phyloP scores from a whole-genome alignment of 495 filamentous ascomycete genomes.

The Trichoderma gamsii region DNA sequence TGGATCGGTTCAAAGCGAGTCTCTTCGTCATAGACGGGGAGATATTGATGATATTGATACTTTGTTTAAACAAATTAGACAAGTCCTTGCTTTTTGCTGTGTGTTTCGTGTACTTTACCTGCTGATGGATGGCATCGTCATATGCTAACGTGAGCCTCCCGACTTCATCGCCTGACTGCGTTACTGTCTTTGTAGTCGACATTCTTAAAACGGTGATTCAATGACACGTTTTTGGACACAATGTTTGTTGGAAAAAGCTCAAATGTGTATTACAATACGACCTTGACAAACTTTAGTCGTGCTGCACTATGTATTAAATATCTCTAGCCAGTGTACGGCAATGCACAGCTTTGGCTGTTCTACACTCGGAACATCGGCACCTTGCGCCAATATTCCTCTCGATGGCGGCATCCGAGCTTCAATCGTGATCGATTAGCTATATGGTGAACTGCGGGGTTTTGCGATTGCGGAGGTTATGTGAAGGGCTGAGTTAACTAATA shows the following conservation, averaged over 20 bases:
- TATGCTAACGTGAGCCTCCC: slow-evolving; percentile 26
- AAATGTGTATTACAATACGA: too few relatives aligned
- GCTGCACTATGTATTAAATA: background rate
- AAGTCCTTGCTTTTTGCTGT: background rate
- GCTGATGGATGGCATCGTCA: slow-evolving; percentile 25
- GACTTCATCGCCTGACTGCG: background rate
- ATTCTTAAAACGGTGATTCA: background rate
- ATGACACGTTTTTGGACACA: background rate
- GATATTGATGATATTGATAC: slow-evolving; percentile 55
- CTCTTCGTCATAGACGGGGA: slow-evolving; percentile 58
- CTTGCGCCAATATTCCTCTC: background rate
- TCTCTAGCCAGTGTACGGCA: background rate
- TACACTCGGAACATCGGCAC: background rate
- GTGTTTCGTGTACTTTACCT: slow-evolving; percentile 6
- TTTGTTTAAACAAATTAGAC: slow-evolving; percentile 20
- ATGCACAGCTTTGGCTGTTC: background rate
- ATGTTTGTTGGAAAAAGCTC: background rate
- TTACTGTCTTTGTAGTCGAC: slow-evolving; percentile 6
- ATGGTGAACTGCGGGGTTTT: slow-evolving; percentile 11
- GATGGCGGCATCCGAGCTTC: background rate
- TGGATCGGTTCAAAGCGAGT: slow-evolving; percentile 54
- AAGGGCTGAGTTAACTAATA: background rate
- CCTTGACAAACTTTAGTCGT: background rate
- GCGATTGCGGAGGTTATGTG: background rate
- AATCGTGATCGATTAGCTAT: background rate